Base-by-base conservation (phyloP, 176 grass and related monocot genomes). In the Puya raimondii region DNA sequence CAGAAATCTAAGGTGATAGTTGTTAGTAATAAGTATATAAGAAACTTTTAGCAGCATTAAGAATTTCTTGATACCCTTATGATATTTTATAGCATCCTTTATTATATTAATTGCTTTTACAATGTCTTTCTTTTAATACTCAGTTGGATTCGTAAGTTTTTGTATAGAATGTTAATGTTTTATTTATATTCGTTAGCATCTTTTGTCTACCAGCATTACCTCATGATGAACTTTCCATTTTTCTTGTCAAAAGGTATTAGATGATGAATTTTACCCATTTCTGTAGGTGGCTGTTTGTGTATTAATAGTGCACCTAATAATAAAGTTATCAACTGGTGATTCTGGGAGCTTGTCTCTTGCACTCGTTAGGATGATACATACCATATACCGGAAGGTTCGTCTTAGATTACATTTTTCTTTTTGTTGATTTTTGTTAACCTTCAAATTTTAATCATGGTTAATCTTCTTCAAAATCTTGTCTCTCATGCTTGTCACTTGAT, bases 281-380 rank as follows among this genome's bases (percentile, higher is more conserved):
- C 12, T 57, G 48, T 81, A 96, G 91, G 79, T 80, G 53, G 69
- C 77, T 67, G 77, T 84, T 64, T 97, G 88, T 53, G 56, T 92
- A 59, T 97, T 84, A 72, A 77, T 85, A 47, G 70, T 92, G 10
- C 83, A 85, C 83, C 76, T 97, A 64, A 87, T 92, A 65, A 70
- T 10, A 22, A 96, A 90, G 80, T 70, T 90, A 51, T 81, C 64
- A 27, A 68, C 48, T 64, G 77, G 81, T 76, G 77, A 90, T 85
- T 70, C 79, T 66, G 86, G 84, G 16, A 87, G 81, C 76, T 77
- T 97, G 66, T 92, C 89, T 33, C 72, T 92, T 66, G 85, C 89
- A 42, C 48, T 89, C 57, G 66, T 85, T 71, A 87, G 90, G 74
- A 85, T 76, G 78, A 75, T 97, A 70, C 70, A 74, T 66, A 18